phyloP scores from a whole-genome alignment of 2,329 filamentous ascomycete genomes.

The Chrysoporthe cubensis region DNA sequence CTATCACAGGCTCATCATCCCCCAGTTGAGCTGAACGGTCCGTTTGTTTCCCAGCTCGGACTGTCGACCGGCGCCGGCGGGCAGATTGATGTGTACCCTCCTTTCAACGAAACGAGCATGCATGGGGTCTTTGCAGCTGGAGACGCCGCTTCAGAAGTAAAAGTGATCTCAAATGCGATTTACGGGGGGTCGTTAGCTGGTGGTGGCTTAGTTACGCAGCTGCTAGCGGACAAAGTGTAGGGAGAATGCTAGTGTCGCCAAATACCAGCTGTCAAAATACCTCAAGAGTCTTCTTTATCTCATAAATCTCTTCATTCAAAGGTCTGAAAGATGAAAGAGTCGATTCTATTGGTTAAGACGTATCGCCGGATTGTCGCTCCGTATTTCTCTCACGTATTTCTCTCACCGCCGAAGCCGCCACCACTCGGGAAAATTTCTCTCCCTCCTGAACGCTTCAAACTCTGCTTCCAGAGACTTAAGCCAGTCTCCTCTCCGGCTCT shows the following conservation, averaged over 20 bases:
- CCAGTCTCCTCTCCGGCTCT: slow-evolving; percentile 46
- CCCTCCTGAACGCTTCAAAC: slow-evolving; percentile 41
- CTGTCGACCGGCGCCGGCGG: slow-evolving; percentile 16
- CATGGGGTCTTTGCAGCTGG: slow-evolving; percentile 25
- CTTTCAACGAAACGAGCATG: slow-evolving; percentile 24
- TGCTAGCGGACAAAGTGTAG: slow-evolving; percentile 18
- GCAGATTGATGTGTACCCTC: slow-evolving; percentile 21
- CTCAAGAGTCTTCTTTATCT: neutral
- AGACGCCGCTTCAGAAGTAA: slow-evolving; percentile 20
- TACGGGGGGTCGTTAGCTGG: slow-evolving; percentile 19
- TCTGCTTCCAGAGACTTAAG: slow-evolving; percentile 38
- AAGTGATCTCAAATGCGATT: slow-evolving; percentile 18
- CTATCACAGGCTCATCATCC: slow-evolving; percentile 12
- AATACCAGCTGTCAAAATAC: neutral
- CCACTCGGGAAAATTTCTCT: slow-evolving; percentile 26
- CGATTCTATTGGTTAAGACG: neutral
- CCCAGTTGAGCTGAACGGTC: slow-evolving; percentile 17
- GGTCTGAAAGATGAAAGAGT: neutral
- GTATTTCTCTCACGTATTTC: neutral
- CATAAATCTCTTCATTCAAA: neutral
- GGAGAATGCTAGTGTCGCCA: neutral
- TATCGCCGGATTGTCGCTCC: neutral
- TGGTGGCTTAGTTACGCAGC: slow-evolving; percentile 17
- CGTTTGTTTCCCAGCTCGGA: slow-evolving; percentile 17
- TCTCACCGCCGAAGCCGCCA: slow-evolving; percentile 6